phyloP scores from a whole-genome alignment of 2,329 filamentous ascomycete species.

The Apiospora arundinis region DNA sequence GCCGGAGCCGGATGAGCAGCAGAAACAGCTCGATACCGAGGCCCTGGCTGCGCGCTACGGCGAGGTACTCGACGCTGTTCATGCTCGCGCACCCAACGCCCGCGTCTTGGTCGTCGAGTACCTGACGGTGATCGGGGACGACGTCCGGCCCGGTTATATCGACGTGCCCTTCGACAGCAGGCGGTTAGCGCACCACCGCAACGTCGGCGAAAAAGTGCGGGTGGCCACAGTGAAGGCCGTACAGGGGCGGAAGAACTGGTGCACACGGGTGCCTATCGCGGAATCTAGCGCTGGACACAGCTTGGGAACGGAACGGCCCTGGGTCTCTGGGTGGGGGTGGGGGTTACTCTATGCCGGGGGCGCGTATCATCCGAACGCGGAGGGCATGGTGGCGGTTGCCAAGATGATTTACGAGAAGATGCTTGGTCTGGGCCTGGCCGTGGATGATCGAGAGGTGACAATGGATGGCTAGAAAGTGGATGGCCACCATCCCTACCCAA shows the following conservation, averaged over 20 bases:
- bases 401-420: conserved; percentile 30
- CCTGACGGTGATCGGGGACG: conserved; percentile 40
- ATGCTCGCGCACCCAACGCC: conserved; percentile 47
- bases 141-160: conserved; percentile 31
- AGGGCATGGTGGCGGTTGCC: conserved; percentile 39
- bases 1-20: background rate
- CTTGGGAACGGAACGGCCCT: conserved; percentile 35
- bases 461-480: background rate
- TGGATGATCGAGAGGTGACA: background rate
- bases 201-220: conserved; percentile 32
- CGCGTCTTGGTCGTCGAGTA: conserved; percentile 50
- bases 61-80: conserved; percentile 33
- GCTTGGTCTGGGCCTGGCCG: background rate
- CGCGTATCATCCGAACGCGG: conserved; percentile 38
- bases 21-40: conserved; percentile 16
- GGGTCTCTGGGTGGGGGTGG: conserved; percentile 34
- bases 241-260: conserved; percentile 37
- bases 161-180: conserved; percentile 37
- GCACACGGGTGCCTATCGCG: conserved; percentile 33
- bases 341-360: conserved; percentile 32
- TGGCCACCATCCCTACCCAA: background rate
- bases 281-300: conserved; percentile 36
- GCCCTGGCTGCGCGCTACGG: conserved; percentile 35
- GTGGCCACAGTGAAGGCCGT: conserved; percentile 30
- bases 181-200: conserved; percentile 32